Base-by-base conservation (phyloP, 176 grass and related monocot genomes). In the Bolboschoenus planiculmis region DNA sequence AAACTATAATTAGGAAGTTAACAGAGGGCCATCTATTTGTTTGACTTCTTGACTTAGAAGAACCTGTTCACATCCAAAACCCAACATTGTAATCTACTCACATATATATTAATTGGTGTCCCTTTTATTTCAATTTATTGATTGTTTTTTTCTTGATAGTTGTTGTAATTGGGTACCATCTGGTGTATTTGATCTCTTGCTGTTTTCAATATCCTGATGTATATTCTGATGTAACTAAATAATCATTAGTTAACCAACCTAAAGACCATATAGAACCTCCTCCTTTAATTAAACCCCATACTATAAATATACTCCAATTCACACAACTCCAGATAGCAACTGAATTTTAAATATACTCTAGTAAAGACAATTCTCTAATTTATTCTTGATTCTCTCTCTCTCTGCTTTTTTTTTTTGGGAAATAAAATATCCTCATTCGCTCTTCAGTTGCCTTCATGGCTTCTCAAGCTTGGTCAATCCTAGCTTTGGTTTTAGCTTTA, bases 261-360 rank as follows among this genome's bases (percentile, higher is more conserved):
- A 34, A 35, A 5, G 31, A 80, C 53, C n/a, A 39, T 57, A 7
- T 8, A 44, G n/a, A n/a, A n/a, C n/a, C 43, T 9, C 6, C 5
- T 44, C 4, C 43, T 44, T 4, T 44, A n/a, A n/a, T n/a, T n/a
- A n/a, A n/a, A n/a, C n/a, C n/a, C n/a, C n/a, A n/a, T 4, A 8
- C 43, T 80, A 80, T 80, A 80, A 59, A 56, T 80, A 18, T 80
- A 70, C 16, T 16, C 36, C 35, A 70, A 70, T 70, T 21, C 18
- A 70, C 65, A 70, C 33, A 68, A 47, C 43, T 39, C 16, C 3
- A 4, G 13, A 68, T 33, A 14, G 0, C n/a, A 63, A n/a, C n/a
- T n/a, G n/a, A n/a, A n/a, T n/a, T n/a, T n/a, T n/a, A n/a, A n/a
- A n/a, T 33, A 64, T 14, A 39, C 20, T 27, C 1, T 23, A 33